Evolutionary conservation across 345 rosid species (phyloP).

Genomic region (Angophora floribunda): DNA sequence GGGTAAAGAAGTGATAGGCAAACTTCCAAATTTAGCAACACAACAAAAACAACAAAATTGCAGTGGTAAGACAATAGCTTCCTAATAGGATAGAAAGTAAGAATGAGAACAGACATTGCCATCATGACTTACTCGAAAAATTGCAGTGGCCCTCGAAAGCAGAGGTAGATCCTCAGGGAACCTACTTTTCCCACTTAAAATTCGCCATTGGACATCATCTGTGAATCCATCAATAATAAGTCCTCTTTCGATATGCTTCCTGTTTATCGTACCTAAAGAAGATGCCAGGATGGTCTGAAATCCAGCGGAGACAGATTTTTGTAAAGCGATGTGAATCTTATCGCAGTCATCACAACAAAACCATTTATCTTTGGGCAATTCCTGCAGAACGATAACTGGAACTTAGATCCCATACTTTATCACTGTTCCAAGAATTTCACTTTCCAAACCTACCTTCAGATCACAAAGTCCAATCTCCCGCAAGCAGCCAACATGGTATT

Average conservation of each 20-base stretch:
- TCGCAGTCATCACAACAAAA: constrained; percentile 83
- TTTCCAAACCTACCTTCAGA: constrained; percentile 53
- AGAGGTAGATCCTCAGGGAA: constrained; percentile 53
- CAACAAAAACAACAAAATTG: not conserved
- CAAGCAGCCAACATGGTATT: constrained; percentile 80
- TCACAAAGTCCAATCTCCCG: constrained; percentile 62
- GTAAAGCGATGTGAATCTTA: constrained; percentile 48
- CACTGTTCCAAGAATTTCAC: not conserved
- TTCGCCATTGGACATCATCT: constrained; percentile 61
- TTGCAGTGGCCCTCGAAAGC: constrained; percentile 72
- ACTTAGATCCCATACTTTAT: not conserved
- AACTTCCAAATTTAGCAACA: not conserved
- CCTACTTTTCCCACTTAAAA: constrained; percentile 78
- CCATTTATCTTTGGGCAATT: constrained; percentile 79
- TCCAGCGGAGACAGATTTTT: constrained; percentile 54
- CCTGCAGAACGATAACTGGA: constrained; percentile 30
- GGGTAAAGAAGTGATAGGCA: not conserved
- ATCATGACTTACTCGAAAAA: constrained; percentile 62
- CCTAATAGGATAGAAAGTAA: not conserved
- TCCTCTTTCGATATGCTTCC: constrained; percentile 72
- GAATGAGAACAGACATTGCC: not conserved
- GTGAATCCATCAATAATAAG: constrained; percentile 23
- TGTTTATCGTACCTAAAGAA: constrained; percentile 38
- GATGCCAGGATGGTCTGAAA: constrained; percentile 41
- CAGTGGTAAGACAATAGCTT: not conserved